phyloP scores from a whole-genome alignment of 352 stramenopile genomes.

The Pythium grandisporangium region DNA sequence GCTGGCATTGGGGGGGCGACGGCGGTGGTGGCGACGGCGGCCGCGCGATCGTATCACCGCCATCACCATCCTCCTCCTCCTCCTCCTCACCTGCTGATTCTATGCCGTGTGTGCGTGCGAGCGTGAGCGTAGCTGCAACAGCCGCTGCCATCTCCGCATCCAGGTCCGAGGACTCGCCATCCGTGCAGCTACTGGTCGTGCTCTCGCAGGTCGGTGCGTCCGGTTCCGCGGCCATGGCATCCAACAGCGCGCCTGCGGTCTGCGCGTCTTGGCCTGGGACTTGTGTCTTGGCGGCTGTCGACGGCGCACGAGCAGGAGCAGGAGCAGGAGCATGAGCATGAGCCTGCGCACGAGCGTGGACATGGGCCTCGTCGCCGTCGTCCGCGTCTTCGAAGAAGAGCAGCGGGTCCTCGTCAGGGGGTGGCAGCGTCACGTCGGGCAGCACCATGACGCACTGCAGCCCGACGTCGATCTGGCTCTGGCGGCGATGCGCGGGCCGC shows the following conservation, averaged over 20 bases:
- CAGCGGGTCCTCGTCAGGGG: slow-evolving; percentile 29
- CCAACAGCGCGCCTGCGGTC: slow-evolving; percentile 20
- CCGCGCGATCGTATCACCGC: not conserved
- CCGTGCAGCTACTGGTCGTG: slow-evolving; percentile 17
- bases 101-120: too few species aligned
- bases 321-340: too few species aligned
- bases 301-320: too few species aligned
- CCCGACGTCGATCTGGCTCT: slow-evolving; percentile 69
- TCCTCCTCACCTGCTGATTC: too few species aligned
- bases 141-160: slow-evolving; percentile 1
- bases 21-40: too few species aligned
- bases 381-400: slow-evolving; percentile 19
- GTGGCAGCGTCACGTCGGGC: slow-evolving; percentile 64
- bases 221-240: slow-evolving; percentile 4
- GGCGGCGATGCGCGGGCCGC: slow-evolving; percentile 42
- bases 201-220: slow-evolving; percentile 16
- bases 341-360: too few species aligned
- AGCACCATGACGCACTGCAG: slow-evolving; percentile 72
- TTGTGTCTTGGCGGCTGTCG: too few species aligned
- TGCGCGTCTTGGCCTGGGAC: too few species aligned
- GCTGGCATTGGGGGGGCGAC: slow-evolving; percentile 4
- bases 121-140: too few species aligned
- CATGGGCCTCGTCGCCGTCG: slow-evolving; percentile 4
- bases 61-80: slow-evolving; percentile 9
- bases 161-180: slow-evolving; percentile 23